Conservation (phyloP, 106 monocot genomes). For the Ottelia alismoides region DNA sequence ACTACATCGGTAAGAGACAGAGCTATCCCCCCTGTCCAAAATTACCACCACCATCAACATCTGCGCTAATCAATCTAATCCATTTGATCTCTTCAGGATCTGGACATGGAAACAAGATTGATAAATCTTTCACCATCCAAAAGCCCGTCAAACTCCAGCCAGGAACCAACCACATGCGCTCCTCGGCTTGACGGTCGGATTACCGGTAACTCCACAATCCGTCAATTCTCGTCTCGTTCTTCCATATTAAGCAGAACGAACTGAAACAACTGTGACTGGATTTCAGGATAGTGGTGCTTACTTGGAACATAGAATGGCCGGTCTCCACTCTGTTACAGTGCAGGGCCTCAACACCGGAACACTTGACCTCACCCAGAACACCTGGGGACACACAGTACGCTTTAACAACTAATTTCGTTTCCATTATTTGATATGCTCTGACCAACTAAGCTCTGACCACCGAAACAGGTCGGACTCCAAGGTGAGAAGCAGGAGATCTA, state of each 20-base stretch:
- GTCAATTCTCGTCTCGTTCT: too few species aligned
- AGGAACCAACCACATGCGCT: conserved; percentile 64
- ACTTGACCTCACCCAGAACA: conserved; percentile 44
- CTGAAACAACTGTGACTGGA: background rate
- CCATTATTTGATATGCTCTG: too few species aligned
- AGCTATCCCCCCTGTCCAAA: too few species aligned
- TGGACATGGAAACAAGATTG: conserved; percentile 57
- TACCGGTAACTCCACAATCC: conserved; percentile 30
- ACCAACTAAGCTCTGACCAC: too few species aligned
- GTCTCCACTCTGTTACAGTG: conserved; percentile 32
- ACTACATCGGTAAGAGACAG: conserved; percentile 81
- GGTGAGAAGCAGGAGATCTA: conserved; percentile 33
- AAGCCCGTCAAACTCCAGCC: conserved; percentile 39
- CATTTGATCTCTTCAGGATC: too few species aligned
- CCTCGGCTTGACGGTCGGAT: conserved; percentile 36
- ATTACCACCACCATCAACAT: too few species aligned
- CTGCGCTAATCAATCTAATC: too few species aligned
- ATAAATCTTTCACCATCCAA: conserved; percentile 46
- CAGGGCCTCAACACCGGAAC: conserved; percentile 94
- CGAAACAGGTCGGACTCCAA: conserved; percentile 22
- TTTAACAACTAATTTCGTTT: too few species aligned
- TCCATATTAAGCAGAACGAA: too few species aligned
- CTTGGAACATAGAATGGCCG: conserved; percentile 48
- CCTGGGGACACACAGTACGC: conserved; percentile 84
- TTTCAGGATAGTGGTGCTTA: conserved; percentile 78